Evolutionary conservation across 179 eudicot species (phyloP).

Genomic region (Spinacia oleracea): DNA sequence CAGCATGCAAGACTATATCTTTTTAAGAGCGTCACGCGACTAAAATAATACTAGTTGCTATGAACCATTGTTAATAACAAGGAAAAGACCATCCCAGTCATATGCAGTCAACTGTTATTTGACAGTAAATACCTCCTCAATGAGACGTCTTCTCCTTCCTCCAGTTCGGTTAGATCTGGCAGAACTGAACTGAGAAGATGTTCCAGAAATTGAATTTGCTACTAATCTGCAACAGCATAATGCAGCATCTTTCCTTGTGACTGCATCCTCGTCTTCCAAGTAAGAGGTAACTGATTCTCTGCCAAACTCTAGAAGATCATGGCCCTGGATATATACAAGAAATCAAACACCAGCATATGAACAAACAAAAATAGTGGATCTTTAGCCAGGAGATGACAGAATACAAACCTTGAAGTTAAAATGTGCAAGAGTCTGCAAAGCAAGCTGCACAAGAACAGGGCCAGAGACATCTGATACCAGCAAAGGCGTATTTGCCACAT

Average conservation of each 20-base stretch:
- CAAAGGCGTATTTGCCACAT: constrained; percentile 39
- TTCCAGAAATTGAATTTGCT: constrained; percentile 63
- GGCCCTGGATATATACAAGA: constrained; percentile 57
- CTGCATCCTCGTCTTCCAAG: constrained; percentile 89
- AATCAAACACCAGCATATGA: neutral
- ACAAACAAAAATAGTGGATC: constrained; percentile 5
- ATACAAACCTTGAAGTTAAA: constrained; percentile 83
- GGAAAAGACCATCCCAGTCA: neutral
- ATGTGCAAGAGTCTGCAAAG: constrained; percentile 84
- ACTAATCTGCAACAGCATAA: constrained; percentile 87
- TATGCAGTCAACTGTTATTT: neutral
- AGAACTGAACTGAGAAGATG: constrained; percentile 56
- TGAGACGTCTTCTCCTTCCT: constrained; percentile 73
- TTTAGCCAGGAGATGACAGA: constrained; percentile 18
- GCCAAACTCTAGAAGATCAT: constrained; percentile 89
- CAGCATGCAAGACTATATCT: neutral
- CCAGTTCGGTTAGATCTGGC: constrained; percentile 75
- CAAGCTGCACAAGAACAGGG: constrained; percentile 84
- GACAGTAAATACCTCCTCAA: constrained; percentile 71
- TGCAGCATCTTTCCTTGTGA: constrained; percentile 91
- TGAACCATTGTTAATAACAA: neutral
- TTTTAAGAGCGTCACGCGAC: neutral
- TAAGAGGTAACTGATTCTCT: constrained; percentile 75
- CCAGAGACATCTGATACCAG: constrained; percentile 66
- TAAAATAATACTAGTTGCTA: neutral